Evolutionary conservation across 306 rosid species (phyloP), one percentile per base, ranked within the genome.

Genomic region (Betula pendula): DNA sequence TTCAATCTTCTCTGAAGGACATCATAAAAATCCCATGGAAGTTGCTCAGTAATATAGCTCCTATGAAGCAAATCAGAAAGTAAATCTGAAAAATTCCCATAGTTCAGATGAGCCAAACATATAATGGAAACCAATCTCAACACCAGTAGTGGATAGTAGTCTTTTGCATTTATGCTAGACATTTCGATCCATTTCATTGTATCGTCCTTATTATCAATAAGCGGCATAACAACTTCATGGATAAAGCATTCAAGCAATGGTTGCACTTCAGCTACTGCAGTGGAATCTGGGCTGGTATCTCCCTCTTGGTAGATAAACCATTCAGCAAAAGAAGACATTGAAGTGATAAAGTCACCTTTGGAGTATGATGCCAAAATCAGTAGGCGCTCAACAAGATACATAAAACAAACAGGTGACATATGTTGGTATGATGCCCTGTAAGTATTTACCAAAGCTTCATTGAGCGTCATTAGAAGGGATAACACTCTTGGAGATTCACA

Each of bases 341-440:
- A 79, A 22, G 91, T 82, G 79, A 88, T 50, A 38, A 87, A 77
- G 70, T 60, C 66, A 20, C 90, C 89, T 2, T 31, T 74, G 53
- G 45, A n/a, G 72, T 67, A 66, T 11, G 81, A 81, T 47, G 84
- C 80, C 59, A 74, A 75, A 3, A 88, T 72, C 65, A 93, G 52
- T 70, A 93, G 84, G 68, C 89, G 93, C 74, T 93, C 98, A 16
- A 89, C 71, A 29, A 91, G 95, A 78, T 91, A 88, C 69, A 93
- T 53, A 75, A 90, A 90, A 84, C 89, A 89, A 65, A 68, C 68
- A 1, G 98, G 96, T 53, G 93, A 74, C 12, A 93, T 81, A 69
- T 85, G 86, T 68, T 91, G 56, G 90, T 87, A 84, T 27, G 89
- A 72, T 13, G 70, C 87, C 3, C 1, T 33, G 47, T 83, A 90